Conservation (phyloP, 2,329 filamentous ascomycete species). For the Cercospora janseana region DNA sequence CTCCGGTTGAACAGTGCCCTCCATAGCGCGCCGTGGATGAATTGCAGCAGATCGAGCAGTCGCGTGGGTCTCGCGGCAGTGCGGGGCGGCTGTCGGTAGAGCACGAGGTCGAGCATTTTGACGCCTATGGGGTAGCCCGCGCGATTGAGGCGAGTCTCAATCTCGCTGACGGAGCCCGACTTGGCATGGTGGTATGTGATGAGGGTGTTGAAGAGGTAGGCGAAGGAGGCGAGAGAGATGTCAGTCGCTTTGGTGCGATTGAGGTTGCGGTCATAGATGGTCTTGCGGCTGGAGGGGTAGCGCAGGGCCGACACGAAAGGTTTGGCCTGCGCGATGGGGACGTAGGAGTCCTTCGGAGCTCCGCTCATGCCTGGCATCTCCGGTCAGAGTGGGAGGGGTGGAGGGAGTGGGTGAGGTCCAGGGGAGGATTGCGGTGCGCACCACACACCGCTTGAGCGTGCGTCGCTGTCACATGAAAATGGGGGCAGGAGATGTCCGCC, state of each 20-base stretch:
- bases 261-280: slow-evolving; percentile 93
- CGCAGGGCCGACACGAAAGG: slow-evolving; percentile 61
- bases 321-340: slow-evolving; percentile 35
- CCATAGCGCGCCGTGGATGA: slow-evolving; percentile 92
- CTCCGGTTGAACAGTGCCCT: slow-evolving; percentile 86
- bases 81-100: slow-evolving; percentile 74
- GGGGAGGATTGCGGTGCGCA: not conserved
- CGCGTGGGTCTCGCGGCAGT: slow-evolving; percentile 71
- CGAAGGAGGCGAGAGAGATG: slow-evolving; percentile 89
- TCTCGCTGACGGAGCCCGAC: slow-evolving; percentile 87
- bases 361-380: slow-evolving; percentile 23
- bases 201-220: slow-evolving; percentile 95
- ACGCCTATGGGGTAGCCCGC: slow-evolving; percentile 85
- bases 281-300: slow-evolving; percentile 90
- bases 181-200: slow-evolving; percentile 88
- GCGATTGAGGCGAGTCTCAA: slow-evolving; percentile 58
- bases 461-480: slow-evolving; percentile 5
- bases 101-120: slow-evolving; percentile 89
- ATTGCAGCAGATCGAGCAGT: slow-evolving; percentile 87
- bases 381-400: not conserved
- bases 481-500: not conserved
- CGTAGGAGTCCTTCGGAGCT: slow-evolving; percentile 23
- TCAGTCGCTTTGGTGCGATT: slow-evolving; percentile 87
- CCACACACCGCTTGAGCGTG: slow-evolving; percentile 1
- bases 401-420: not conserved